Conservation (phyloP, 257 asterid genomes). For the Echites panduratus region DNA sequence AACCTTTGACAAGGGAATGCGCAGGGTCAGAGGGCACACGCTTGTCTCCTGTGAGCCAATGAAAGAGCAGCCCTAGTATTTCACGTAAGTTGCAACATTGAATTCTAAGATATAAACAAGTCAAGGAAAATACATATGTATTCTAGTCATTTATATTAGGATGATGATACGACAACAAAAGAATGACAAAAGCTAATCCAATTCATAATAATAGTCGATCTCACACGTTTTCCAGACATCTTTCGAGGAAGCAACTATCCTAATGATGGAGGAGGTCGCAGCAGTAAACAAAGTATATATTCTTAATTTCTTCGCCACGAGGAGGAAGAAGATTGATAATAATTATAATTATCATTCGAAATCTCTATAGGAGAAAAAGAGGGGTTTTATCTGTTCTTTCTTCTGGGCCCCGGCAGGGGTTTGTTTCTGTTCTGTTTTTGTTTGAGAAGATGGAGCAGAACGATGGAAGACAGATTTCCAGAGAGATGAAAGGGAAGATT, state of each 20-base stretch:
- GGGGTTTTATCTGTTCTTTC: not conserved
- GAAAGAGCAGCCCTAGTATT: not conserved
- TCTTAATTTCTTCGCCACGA: not conserved
- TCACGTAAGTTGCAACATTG: not conserved
- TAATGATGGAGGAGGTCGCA: not conserved
- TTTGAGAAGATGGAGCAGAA: not conserved
- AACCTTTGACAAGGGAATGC: not conserved
- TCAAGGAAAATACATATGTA: not conserved
- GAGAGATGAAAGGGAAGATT: constrained; percentile 1
- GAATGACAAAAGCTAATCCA: not conserved
- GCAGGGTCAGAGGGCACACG: not conserved
- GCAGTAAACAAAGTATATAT: too few relatives aligned
- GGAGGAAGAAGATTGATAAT: not conserved
- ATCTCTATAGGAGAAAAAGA: not conserved
- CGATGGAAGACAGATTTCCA: not conserved
- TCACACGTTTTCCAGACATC: not conserved
- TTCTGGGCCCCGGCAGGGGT: too few relatives aligned
- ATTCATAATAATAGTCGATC: not conserved
- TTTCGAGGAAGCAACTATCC: not conserved
- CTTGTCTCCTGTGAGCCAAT: not conserved
- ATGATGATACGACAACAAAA: not conserved
- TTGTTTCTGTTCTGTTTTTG: not conserved
- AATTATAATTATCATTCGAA: not conserved
- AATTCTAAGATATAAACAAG: not conserved
- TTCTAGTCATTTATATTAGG: not conserved